Evolutionary conservation across 106 monocot genomes (phyloP).

Genomic region (Dioscorea alata): DNA sequence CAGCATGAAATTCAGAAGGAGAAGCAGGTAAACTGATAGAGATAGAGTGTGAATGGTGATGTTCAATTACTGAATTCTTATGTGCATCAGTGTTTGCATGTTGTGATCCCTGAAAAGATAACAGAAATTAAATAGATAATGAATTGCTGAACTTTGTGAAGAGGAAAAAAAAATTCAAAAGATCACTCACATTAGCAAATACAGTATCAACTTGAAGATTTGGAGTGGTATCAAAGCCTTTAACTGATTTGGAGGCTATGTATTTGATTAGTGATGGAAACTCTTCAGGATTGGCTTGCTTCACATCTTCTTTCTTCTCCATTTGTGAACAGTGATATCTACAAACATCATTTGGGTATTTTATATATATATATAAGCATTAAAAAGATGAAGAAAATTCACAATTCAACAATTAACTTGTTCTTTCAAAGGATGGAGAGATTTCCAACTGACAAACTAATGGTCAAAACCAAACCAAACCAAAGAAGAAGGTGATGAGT

Average conservation of each 20-base stretch:
- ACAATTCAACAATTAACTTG: no score
- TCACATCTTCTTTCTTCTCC: slow-evolving; percentile 12
- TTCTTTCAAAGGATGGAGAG: no score
- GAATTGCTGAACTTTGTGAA: no score
- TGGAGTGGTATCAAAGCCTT: slow-evolving; percentile 33
- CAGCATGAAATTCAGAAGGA: neutral
- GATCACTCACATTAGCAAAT: slow-evolving; percentile 12
- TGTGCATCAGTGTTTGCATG: no score
- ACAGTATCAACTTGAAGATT: slow-evolving; percentile 4
- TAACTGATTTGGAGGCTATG: slow-evolving; percentile 19
- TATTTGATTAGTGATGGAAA: slow-evolving; percentile 28
- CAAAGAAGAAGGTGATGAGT: no score
- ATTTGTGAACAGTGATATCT: neutral
- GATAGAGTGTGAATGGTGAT: neutral
- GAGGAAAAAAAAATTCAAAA: neutral
- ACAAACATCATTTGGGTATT: no score
- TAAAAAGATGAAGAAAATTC: no score
- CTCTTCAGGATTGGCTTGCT: slow-evolving; percentile 11
- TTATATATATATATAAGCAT: no score
- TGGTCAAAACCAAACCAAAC: no score
- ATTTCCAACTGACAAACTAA: no score
- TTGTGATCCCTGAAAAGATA: neutral
- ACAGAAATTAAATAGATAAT: neutral
- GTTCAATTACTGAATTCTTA: neutral
- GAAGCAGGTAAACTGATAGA: slow-evolving; percentile 8